Conservation (phyloP, 306 rosid genomes). For the Carpinus viminea region DNA sequence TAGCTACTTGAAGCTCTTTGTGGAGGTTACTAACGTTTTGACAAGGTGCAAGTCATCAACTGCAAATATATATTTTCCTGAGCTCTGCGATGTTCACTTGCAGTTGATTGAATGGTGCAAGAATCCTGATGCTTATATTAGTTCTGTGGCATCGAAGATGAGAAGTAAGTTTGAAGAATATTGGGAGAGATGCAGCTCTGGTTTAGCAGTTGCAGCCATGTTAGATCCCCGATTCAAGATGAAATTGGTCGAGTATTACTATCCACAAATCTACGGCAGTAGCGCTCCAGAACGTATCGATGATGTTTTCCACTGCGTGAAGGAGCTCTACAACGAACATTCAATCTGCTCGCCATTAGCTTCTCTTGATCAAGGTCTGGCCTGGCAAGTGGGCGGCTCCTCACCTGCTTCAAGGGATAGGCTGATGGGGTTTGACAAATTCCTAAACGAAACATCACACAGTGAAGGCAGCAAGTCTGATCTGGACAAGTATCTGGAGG, state of each 20-base stretch:
- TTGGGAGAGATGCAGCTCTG: conserved; percentile 87
- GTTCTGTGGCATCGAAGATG: conserved; percentile 71
- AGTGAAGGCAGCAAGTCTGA: conserved; percentile 81
- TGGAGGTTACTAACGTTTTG: conserved; percentile 61
- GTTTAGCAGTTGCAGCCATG: conserved; percentile 91
- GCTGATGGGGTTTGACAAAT: conserved; percentile 90
- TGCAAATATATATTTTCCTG: conserved; percentile 80
- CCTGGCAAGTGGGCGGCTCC: conserved; percentile 72
- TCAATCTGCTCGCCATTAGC: conserved; percentile 77
- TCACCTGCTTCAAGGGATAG: conserved; percentile 67
- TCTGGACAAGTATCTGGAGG: conserved; percentile 92
- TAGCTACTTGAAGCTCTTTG: conserved; percentile 74
- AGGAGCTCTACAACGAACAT: conserved; percentile 82
- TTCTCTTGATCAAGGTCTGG: conserved; percentile 69
- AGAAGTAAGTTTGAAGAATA: conserved; percentile 85
- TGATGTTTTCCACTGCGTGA: conserved; percentile 70
- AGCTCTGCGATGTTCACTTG: conserved; percentile 84
- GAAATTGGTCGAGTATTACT: conserved; percentile 89
- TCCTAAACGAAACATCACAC: conserved; percentile 78
- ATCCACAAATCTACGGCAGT: conserved; percentile 79
- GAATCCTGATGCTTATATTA: conserved; percentile 66
- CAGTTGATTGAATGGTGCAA: conserved; percentile 91
- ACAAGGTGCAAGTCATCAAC: conserved; percentile 64
- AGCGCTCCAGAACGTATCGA: conserved; percentile 55
- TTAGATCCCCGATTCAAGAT: conserved; percentile 94